A percentile compares a stretch with the other conserved stretches of the same genome.
Evolutionary conservation across 345 rosid genomes (phyloP).

Genomic region (Melaleuca alternifolia): DNA sequence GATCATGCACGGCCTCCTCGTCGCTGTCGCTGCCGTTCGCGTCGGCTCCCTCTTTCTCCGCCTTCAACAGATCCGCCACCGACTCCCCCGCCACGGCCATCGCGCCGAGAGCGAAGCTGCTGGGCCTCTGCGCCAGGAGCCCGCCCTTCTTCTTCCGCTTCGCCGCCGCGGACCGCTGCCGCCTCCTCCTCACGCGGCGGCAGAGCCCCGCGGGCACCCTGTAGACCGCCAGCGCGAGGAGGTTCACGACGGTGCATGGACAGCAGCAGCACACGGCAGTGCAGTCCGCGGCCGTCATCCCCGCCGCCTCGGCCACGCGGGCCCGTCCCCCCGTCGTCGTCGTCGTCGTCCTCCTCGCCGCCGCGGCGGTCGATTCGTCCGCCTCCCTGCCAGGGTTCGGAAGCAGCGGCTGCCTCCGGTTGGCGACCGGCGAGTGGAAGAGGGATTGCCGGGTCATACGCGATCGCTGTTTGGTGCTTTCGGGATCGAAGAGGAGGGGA

Average conservation of each 20-base stretch:
- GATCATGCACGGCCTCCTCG: neutral
- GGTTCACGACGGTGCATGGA: constrained; percentile 48
- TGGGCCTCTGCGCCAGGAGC: constrained; percentile 9
- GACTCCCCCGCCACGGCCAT: neutral
- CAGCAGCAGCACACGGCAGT: constrained; percentile 67
- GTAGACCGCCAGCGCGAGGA: constrained; percentile 46
- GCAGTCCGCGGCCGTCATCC: constrained; percentile 63
- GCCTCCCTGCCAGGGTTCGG: neutral
- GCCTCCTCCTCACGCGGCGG: constrained; percentile 36
- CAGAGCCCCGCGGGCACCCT: constrained; percentile 56
- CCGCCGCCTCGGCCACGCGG: constrained; percentile 43
- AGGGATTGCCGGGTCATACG: constrained; percentile 22
- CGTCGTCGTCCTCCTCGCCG: neutral
- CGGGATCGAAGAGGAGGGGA: neutral
- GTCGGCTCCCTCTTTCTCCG: neutral
- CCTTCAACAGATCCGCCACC: constrained; percentile 8
- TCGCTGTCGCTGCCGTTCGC: neutral
- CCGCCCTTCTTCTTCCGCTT: constrained; percentile 12
- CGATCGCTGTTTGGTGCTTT: neutral
- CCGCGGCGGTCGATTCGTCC: neutral
- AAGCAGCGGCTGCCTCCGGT: neutral
- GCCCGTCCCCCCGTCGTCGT: neutral
- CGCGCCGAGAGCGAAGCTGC: neutral
- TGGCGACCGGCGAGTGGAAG: constrained; percentile 8
- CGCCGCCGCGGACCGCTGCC: constrained; percentile 14